phyloP scores from a whole-genome alignment of 345 rosid species.

The Streptanthus diversifolius region DNA sequence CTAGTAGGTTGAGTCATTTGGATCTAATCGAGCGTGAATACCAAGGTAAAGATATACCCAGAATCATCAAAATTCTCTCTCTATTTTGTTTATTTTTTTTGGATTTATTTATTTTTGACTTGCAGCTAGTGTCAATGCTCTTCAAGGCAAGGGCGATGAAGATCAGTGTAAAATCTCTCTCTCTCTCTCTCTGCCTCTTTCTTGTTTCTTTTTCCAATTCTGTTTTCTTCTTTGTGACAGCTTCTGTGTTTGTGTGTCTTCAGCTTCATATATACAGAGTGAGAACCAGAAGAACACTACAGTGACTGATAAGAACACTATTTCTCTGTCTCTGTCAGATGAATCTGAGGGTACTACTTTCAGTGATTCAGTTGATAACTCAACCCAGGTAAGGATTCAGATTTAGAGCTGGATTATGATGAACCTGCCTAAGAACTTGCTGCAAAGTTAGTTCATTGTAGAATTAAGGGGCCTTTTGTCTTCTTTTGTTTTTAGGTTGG shows the following conservation, averaged over 20 bases:
- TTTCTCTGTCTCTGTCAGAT: constrained; percentile 26
- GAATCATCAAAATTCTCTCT: background rate
- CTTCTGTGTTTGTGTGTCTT: constrained; percentile 15
- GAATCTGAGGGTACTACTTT: background rate
- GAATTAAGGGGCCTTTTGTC: background rate
- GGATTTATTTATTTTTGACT: background rate
- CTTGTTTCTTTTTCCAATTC: background rate
- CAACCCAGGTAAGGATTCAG: constrained; percentile 16
- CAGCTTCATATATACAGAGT: constrained; percentile 26
- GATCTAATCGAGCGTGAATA: constrained; percentile 34
- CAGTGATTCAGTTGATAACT: constrained; percentile 10
- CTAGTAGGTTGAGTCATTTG: constrained; percentile 17
- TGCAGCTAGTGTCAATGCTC: constrained; percentile 20
- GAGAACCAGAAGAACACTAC: constrained; percentile 32
- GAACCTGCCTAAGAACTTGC: background rate
- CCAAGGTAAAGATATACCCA: constrained; percentile 1
- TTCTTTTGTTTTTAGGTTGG: constrained; percentile 6
- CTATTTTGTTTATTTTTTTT: background rate
- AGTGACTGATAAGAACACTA: constrained; percentile 29
- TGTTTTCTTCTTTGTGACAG: background rate
- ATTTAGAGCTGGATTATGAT: background rate
- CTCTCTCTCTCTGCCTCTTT: background rate
- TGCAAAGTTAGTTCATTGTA: background rate
- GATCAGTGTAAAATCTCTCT: constrained; percentile 22
- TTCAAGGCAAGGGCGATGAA: constrained; percentile 12